Conservation (phyloP, 2,329 filamentous ascomycete species). For the Dendryphion nanum region DNA sequence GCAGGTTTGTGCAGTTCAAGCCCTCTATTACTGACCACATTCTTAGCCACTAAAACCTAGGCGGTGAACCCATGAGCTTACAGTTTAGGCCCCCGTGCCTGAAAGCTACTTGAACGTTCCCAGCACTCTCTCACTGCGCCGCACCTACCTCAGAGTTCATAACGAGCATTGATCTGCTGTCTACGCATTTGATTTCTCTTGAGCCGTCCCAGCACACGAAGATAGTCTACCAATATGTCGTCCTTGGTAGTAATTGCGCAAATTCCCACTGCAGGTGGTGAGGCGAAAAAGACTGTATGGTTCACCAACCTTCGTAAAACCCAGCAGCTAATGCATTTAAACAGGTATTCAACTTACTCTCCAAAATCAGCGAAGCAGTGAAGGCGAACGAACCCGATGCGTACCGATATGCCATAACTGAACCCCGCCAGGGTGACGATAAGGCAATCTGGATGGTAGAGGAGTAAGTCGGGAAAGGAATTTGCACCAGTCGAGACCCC, state of each 20-base stretch:
- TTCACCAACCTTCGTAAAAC: not conserved
- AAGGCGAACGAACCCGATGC: slow-evolving; percentile 13
- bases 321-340: not conserved
- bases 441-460: slow-evolving; percentile 17
- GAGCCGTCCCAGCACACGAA: no score
- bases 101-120: no score
- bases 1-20: no score
- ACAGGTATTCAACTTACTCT: not conserved
- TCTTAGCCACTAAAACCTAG: no score
- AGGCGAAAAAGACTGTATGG: slow-evolving; percentile 9
- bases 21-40: no score
- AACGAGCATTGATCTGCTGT: no score
- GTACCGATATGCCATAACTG: slow-evolving; percentile 10
- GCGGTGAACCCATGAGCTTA: no score
- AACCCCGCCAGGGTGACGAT: slow-evolving; percentile 11
- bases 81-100: no score
- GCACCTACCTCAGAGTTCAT: no score
- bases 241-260: slow-evolving; percentile 11
- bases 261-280: slow-evolving; percentile 5
- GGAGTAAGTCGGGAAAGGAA: slow-evolving; percentile 12
- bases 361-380: not conserved
- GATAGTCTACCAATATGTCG: no score
- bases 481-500: not conserved
- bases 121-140: no score
- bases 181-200: no score